Evolutionary conservation across 176 grass and related monocot species (phyloP).

Genomic region (Hordeum marinum): DNA sequence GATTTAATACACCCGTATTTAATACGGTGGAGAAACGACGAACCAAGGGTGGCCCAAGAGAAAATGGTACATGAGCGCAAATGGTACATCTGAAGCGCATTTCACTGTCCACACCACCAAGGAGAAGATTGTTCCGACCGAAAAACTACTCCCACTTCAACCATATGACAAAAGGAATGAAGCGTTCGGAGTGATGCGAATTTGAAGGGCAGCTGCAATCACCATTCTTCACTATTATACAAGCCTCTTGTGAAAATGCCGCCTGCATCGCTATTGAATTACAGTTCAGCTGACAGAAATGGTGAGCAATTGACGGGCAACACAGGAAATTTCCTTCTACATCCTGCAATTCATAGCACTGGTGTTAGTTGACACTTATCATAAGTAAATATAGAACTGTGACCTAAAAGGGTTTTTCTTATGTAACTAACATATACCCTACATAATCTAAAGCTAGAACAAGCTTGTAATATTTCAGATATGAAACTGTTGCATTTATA

Average conservation of each 20-base stretch:
- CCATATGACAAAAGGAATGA: not conserved
- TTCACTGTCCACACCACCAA: not conserved
- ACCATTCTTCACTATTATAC: constrained; percentile 1
- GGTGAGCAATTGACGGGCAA: not conserved
- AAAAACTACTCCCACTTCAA: not conserved
- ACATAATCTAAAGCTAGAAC: not conserved
- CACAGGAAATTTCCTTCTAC: not conserved
- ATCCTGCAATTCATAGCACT: constrained; percentile 9
- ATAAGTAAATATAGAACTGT: not conserved
- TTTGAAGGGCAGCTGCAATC: not conserved
- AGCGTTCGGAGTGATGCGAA: not conserved
- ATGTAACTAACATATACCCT: not conserved
- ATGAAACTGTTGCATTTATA: not conserved
- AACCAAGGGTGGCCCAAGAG: not conserved
- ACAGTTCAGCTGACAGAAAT: constrained; percentile 1
- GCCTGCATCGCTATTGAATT: not conserved
- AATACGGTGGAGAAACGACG: too few relatives aligned
- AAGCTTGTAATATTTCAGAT: not conserved
- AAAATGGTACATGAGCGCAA: not conserved
- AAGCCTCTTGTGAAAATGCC: not conserved
- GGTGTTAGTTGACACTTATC: not conserved
- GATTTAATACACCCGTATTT: too few relatives aligned
- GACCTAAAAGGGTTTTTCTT: not conserved
- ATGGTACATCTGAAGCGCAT: not conserved
- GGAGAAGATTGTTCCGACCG: not conserved